Conservation (phyloP, 345 rosid genomes). For the Corymbia maculata region DNA sequence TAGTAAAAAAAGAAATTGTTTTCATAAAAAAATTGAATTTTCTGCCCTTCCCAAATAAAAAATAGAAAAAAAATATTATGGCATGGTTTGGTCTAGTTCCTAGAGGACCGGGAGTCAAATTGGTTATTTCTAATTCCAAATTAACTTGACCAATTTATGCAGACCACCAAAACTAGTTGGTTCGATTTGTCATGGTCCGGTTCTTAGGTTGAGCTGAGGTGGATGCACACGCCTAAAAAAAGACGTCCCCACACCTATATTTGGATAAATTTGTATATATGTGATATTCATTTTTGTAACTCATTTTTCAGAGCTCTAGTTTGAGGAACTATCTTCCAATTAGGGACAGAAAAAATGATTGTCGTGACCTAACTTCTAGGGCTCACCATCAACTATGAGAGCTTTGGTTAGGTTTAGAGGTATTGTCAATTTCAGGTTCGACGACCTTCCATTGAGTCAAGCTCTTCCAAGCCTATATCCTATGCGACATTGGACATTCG, state of each 20-base stretch:
- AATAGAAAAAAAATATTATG: not conserved
- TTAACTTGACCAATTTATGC: not conserved
- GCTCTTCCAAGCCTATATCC: too few species aligned
- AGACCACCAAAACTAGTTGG: not conserved
- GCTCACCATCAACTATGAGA: too few species aligned
- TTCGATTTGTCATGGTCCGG: fast-evolving
- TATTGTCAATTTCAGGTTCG: too few species aligned
- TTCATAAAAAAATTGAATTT: not conserved
- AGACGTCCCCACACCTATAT: not conserved
- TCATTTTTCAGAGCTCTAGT: not conserved
- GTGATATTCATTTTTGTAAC: not conserved
- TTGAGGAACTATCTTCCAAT: not conserved
- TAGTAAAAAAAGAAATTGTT: too few species aligned
- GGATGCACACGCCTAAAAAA: not conserved
- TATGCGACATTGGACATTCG: too few species aligned
- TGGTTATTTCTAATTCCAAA: not conserved
- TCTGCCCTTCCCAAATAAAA: not conserved
- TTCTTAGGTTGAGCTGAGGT: not conserved
- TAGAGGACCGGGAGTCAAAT: not conserved
- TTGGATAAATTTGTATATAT: not conserved
- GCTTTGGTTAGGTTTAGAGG: too few species aligned
- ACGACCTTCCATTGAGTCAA: too few species aligned
- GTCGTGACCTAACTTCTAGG: too few species aligned
- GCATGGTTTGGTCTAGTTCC: not conserved
- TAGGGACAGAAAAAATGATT: not conserved